These are phyloP conservation scores for Fusarium tupiense DNA, from an alignment of 2,329 filamentous ascomycete species.

Conservation along the genomic window DNA sequence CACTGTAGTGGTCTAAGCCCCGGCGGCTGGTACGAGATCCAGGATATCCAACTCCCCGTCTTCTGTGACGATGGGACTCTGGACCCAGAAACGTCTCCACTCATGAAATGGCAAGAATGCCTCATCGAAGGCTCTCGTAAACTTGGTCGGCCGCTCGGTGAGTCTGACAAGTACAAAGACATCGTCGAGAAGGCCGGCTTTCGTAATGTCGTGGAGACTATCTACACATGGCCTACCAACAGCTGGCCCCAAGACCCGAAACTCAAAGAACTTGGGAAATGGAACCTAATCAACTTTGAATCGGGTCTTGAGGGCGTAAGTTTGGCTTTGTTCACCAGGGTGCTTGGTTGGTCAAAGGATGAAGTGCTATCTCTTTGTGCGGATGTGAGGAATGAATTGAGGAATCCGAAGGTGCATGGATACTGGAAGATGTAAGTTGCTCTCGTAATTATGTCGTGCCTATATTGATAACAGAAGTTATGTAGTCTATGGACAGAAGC, in stretches of 20 bases:
- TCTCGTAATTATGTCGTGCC: fast-evolving
- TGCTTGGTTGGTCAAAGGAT: constrained; percentile 22
- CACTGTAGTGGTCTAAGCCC: not conserved
- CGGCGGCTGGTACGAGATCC: constrained; percentile 26
- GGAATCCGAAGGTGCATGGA: constrained; percentile 8
- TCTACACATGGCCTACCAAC: constrained; percentile 32
- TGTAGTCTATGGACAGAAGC: constrained; percentile 5
- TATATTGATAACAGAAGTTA: not conserved
- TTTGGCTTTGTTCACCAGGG: constrained; percentile 25
- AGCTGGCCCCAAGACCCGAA: constrained; percentile 31
- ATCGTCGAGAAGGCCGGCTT: constrained; percentile 14
- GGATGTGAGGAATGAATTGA: constrained; percentile 15
- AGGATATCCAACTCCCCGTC: constrained; percentile 25
- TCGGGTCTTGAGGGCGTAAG: constrained; percentile 18
- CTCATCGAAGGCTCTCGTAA: constrained; percentile 13
- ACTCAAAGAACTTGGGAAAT: constrained; percentile 31
- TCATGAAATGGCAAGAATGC: constrained; percentile 19
- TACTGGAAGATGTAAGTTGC: constrained; percentile 14
- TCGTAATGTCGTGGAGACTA: constrained; percentile 16
- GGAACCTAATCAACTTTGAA: constrained; percentile 26
- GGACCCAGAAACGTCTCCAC: not conserved
- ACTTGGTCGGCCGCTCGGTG: constrained; percentile 20
- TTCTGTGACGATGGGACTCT: constrained; percentile 17
- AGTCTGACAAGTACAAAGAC: constrained; percentile 11
- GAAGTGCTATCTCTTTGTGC: constrained; percentile 10